Percentiles rank a stretch among this genome's conserved stretches.
Evolutionary conservation across 1,284 basidiomycete genomes (phyloP).

Genomic region (Trichosporon faecale): DNA sequence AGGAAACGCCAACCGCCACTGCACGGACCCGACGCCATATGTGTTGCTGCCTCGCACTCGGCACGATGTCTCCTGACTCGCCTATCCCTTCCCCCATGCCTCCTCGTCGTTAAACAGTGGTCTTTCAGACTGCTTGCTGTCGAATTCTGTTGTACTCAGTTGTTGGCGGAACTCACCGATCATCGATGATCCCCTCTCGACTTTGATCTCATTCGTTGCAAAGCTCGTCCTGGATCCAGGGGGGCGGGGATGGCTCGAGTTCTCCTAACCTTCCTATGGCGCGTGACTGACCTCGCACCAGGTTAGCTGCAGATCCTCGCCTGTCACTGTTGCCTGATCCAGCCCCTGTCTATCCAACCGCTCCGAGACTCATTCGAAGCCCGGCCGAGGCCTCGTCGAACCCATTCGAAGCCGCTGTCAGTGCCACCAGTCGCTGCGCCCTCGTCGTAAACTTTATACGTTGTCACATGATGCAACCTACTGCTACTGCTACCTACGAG

Average conservation of each 20-base stretch:
- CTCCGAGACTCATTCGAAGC: background rate
- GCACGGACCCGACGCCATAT: background rate
- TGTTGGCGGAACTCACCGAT: too few species aligned
- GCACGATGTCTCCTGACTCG: background rate
- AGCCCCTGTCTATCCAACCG: background rate
- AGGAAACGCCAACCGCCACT: background rate
- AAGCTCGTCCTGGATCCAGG: too few species aligned
- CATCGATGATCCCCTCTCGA: too few species aligned
- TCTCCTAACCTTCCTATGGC: too few species aligned
- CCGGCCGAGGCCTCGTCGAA: too few species aligned
- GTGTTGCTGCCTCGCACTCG: background rate
- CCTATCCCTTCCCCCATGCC: background rate
- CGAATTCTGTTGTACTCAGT: too few species aligned
- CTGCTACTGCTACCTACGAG: constrained; percentile 9
- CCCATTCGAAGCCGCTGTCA: background rate
- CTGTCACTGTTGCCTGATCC: background rate
- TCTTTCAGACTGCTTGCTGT: too few species aligned
- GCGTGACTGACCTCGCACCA: background rate
- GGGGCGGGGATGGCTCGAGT: too few species aligned
- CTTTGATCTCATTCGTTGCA: too few species aligned
- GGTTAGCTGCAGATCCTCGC: background rate
- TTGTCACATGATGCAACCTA: constrained; percentile 12
- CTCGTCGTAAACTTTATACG: background rate
- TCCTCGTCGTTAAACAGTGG: background rate
- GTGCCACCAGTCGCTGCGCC: background rate